Base-by-base conservation (phyloP, 2,329 filamentous ascomycete species). In the Elsinoe necatrix region DNA sequence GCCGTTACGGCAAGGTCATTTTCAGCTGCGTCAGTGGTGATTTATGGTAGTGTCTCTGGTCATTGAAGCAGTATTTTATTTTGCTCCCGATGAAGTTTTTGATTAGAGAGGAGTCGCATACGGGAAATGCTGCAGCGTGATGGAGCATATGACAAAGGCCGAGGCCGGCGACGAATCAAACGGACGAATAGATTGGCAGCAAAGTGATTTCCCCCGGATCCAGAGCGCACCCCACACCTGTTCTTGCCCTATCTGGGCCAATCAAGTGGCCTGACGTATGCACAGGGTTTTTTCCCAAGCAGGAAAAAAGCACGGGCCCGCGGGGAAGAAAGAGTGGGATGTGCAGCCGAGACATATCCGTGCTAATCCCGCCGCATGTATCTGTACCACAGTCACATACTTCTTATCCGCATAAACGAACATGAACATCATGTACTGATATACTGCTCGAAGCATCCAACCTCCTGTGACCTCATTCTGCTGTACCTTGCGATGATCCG, bases 111-210 rank as follows among this genome's bases (percentile, higher is more conserved):
- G 23, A 34, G 45, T 50, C 25, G 21, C 29, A 25, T 20, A 45
- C 41, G 25, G 29, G n/a, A 52, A 16, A 34, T 52, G 20, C 31
- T 35, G 16, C n/a, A 37, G n/a, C 7, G 29, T 35, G 23, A 16
- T 20, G 45, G 29, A 31, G 14, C 16, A 47, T 18, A 52, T 52
- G 48, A 52, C 48, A 52, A 37, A 52, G 48, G 48, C 48, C 48
- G 48, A 52, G 48, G 48, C 48, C 48, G 48, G 48, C 43, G 27
- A 29, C 14, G 9, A 42, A 16, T 20, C 39, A 1, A 42, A 42
- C 9, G 20, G 47, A 51, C 25, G 25, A 34, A 11, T 14, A 23
- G 43, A 29, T 21, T 47, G 21, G 21, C 2, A 11, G 6, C 18
- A 35, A 50, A 31, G 7, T 20, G 4, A 20, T 48, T 48, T 48